Conservation (phyloP, 768 basidiomycete genomes). For the Sarcomyxa edulis region DNA sequence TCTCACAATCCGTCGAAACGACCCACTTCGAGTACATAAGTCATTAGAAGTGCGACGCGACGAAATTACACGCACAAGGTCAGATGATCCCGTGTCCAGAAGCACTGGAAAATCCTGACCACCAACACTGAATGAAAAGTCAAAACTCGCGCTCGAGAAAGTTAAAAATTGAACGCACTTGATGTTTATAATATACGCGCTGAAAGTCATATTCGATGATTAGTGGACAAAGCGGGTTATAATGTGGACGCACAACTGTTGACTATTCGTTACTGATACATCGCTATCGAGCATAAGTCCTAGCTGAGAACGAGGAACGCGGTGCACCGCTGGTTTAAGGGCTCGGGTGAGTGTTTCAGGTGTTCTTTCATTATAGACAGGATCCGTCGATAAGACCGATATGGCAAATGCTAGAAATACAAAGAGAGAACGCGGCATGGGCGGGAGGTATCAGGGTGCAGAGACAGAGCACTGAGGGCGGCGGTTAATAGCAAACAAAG, state of each 20-base stretch:
- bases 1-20: constrained; percentile 37
- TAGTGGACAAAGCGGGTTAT: neutral
- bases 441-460: too few relatives aligned
- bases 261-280: constrained; percentile 21
- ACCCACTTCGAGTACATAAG: constrained; percentile 50
- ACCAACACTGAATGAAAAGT: constrained; percentile 24
- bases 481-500: too few relatives aligned
- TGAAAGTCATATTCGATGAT: neutral
- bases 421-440: too few relatives aligned
- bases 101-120: constrained; percentile 38
- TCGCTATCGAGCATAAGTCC: constrained; percentile 13
- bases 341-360: too few relatives aligned
- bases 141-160: neutral
- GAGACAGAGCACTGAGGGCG: too few relatives aligned
- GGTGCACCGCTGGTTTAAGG: too few relatives aligned
- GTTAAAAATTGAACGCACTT: constrained; percentile 8
- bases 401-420: too few relatives aligned
- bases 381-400: too few relatives aligned
- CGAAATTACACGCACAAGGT: constrained; percentile 32
- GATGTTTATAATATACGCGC: constrained; percentile 14
- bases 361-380: neutral
- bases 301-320: too few relatives aligned
- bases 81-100: constrained; percentile 55
- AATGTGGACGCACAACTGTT: constrained; percentile 25
- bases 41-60: constrained; percentile 20